These are phyloP conservation scores for Fusarium sp. DNA, from an alignment of 2,329 filamentous ascomycete genomes.

Conservation along the genomic window DNA sequence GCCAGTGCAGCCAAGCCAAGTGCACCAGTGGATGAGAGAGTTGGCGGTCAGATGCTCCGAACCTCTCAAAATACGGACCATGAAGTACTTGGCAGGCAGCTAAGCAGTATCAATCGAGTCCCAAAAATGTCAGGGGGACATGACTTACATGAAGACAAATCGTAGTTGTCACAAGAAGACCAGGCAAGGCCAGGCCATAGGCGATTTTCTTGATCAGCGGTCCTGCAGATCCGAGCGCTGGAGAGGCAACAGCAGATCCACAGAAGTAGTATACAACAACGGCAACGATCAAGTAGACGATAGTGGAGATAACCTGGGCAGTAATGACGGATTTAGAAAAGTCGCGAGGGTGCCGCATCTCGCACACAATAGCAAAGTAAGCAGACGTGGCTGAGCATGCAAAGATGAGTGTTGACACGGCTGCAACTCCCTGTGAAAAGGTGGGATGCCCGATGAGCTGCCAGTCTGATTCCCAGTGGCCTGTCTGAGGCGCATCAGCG, in stretches of 20 bases:
- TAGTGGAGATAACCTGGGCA: slow-evolving; percentile 43
- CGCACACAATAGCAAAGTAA: slow-evolving; percentile 48
- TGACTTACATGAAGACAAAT: background rate
- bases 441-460: slow-evolving; percentile 46
- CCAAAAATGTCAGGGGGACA: background rate
- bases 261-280: slow-evolving; percentile 60
- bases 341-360: slow-evolving; percentile 47
- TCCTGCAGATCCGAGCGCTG: slow-evolving; percentile 61
- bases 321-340: slow-evolving; percentile 45
- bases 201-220: slow-evolving; percentile 55
- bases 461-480: slow-evolving; percentile 47
- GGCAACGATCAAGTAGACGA: slow-evolving; percentile 50
- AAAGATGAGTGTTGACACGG: slow-evolving; percentile 51
- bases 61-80: slow-evolving; percentile 41
- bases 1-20: slow-evolving; percentile 47
- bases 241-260: slow-evolving; percentile 59
- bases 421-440: slow-evolving; percentile 48
- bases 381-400: slow-evolving; percentile 52
- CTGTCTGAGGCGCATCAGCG: slow-evolving; percentile 26
- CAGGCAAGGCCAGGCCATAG: slow-evolving; percentile 54
- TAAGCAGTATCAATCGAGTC: slow-evolving; percentile 40
- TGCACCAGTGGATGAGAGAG: slow-evolving; percentile 45
- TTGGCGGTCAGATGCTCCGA: slow-evolving; percentile 47
- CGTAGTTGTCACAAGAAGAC: slow-evolving; percentile 42
- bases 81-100: slow-evolving; percentile 31